These are phyloP conservation scores for Diplodia corticola DNA, from an alignment of 2,329 filamentous ascomycete species.

Conservation along the genomic window DNA sequence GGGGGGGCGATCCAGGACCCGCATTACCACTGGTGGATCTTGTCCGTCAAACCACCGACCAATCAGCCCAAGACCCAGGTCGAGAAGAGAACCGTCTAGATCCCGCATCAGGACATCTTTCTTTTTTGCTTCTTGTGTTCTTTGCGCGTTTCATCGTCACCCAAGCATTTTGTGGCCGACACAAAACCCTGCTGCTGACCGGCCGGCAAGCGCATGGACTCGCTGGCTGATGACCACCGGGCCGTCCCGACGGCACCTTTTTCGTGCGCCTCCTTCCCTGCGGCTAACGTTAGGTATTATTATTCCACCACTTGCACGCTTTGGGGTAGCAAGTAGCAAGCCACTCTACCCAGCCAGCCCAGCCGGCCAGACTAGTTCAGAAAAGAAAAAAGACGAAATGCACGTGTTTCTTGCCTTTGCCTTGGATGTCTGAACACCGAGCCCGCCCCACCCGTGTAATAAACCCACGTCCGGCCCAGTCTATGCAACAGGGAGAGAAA, in stretches of 20 bases:
- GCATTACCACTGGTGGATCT: not conserved
- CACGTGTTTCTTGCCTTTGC: not conserved
- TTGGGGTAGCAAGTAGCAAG: not conserved
- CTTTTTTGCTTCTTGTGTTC: no score
- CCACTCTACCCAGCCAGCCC: not conserved
- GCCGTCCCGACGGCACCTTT: not conserved
- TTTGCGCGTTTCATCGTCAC: not conserved
- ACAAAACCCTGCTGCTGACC: not conserved
- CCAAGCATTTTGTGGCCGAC: no score
- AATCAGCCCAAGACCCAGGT: not conserved
- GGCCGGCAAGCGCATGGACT: not conserved
- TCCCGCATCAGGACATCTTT: not conserved
- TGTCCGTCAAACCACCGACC: not conserved
- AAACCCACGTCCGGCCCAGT: not conserved
- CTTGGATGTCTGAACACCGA: no score
- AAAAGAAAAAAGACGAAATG: not conserved
- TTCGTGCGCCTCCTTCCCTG: slow-evolving; percentile 1
- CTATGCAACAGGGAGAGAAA: not conserved
- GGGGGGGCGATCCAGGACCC: not conserved
- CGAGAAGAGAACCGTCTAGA: not conserved
- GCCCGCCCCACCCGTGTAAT: no score
- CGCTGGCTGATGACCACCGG: not conserved
- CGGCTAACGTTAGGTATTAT: not conserved
- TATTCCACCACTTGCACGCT: not conserved
- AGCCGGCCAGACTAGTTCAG: not conserved